phyloP scores from a whole-genome alignment of 129 eudicot species.

The Rutidosis leptorrhynchoides region DNA sequence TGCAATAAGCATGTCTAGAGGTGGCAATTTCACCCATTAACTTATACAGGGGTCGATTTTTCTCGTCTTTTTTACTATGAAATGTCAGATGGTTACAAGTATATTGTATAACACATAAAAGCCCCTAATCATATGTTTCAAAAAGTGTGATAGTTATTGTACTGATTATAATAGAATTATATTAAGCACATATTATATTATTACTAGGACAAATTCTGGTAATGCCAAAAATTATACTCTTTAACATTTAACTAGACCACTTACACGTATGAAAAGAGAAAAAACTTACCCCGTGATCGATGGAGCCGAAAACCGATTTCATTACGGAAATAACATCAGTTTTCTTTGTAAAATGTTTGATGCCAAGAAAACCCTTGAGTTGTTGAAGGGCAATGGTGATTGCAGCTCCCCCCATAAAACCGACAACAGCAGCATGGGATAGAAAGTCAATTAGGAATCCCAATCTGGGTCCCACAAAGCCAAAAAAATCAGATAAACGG shows the following conservation, averaged over 20 bases:
- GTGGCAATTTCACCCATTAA: neutral
- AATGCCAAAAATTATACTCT: neutral
- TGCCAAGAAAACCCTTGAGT: constrained; percentile 84
- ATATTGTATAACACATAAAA: too few relatives aligned
- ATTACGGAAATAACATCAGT: constrained; percentile 68
- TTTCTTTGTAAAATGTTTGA: constrained; percentile 66
- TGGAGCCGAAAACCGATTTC: constrained; percentile 58
- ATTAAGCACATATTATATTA: neutral
- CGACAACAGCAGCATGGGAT: constrained; percentile 89
- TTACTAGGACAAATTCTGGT: neutral
- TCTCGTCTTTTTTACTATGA: neutral
- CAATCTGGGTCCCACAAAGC: constrained; percentile 42
- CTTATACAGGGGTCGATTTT: neutral
- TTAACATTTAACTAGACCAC: neutral
- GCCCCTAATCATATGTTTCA: too few relatives aligned
- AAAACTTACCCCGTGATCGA: constrained; percentile 68
- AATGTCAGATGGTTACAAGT: neutral
- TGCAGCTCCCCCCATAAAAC: constrained; percentile 92
- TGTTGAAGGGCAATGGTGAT: constrained; percentile 85
- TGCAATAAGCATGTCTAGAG: neutral
- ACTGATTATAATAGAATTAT: neutral
- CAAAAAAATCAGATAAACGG: constrained; percentile 6
- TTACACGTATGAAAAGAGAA: constrained; percentile 14
- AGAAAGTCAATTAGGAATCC: constrained; percentile 76
- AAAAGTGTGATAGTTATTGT: too few relatives aligned